A percentile compares a stretch with the other conserved stretches of the same genome.
Evolutionary conservation across 208 protist genomes (phyloP).

Genomic region (Acanthamoeba triangularis): DNA sequence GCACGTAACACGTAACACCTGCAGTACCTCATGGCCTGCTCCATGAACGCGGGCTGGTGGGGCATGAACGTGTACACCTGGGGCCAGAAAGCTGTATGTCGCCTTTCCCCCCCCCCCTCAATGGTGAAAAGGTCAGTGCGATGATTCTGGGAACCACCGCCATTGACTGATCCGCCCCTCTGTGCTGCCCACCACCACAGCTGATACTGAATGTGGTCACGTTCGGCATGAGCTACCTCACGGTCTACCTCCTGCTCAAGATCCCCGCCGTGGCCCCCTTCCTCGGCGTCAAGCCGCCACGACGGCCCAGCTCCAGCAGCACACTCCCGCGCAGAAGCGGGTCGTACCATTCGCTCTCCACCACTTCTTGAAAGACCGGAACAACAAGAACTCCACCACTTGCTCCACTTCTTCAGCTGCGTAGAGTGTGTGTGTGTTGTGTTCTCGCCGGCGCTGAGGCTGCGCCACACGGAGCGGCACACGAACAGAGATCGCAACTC

Average conservation of each 20-base stretch:
- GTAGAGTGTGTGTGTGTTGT: too few relatives aligned
- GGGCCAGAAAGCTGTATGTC: constrained; percentile 45
- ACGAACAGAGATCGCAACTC: constrained; percentile 78
- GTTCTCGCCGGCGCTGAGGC: too few relatives aligned
- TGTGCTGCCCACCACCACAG: neutral
- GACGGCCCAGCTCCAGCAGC: neutral
- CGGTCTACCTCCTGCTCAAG: constrained; percentile 32
- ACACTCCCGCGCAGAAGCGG: neutral
- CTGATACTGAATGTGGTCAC: constrained; percentile 52
- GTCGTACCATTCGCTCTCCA: neutral
- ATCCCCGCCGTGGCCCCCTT: constrained; percentile 25
- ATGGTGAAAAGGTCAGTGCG: too few relatives aligned
- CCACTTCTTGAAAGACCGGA: too few relatives aligned
- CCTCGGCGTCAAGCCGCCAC: constrained; percentile 34
- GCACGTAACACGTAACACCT: neutral
- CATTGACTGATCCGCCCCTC: neutral
- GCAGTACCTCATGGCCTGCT: constrained; percentile 33
- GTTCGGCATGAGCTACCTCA: constrained; percentile 33
- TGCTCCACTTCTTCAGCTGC: too few relatives aligned
- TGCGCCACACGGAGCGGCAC: too few relatives aligned
- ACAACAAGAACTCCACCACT: too few relatives aligned
- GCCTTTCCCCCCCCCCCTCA: too few relatives aligned
- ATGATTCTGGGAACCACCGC: too few relatives aligned
- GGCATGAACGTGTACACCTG: constrained; percentile 47
- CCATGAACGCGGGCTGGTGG: constrained; percentile 35